These are phyloP conservation scores for Endothia cerciana DNA, from an alignment of 2,329 filamentous ascomycete genomes.

Conservation along the genomic window DNA sequence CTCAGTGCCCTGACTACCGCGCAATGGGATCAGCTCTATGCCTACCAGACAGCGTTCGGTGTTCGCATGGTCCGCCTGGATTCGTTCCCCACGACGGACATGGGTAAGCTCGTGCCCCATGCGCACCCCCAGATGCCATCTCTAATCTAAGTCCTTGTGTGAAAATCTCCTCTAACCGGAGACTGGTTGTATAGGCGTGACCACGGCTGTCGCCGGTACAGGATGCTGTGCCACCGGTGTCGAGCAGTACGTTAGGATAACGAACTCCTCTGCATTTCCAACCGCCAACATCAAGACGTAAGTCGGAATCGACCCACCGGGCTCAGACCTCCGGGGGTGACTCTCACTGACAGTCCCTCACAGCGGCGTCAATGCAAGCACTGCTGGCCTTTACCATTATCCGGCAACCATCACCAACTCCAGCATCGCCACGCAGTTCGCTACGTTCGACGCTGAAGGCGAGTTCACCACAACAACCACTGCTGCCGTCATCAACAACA, in stretches of 20 bases:
- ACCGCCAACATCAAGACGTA: constrained; percentile 55
- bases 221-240: constrained; percentile 53
- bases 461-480: constrained; percentile 44
- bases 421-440: constrained; percentile 57
- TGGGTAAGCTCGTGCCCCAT: constrained; percentile 45
- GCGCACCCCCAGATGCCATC: constrained; percentile 21
- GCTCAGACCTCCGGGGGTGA: constrained; percentile 29
- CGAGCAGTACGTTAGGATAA: constrained; percentile 58
- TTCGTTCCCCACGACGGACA: constrained; percentile 56
- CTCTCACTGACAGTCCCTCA: not conserved
- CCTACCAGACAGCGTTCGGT: constrained; percentile 61
- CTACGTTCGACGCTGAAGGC: constrained; percentile 53
- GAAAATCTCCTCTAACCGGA: constrained; percentile 5
- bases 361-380: constrained; percentile 50
- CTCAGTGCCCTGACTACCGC: constrained; percentile 57
- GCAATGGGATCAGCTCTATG: constrained; percentile 60
- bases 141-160: not conserved
- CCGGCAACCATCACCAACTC: constrained; percentile 59
- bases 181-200: constrained; percentile 28
- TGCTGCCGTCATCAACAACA: constrained; percentile 64
- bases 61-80: constrained; percentile 65
- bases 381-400: constrained; percentile 60
- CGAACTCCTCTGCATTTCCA: constrained; percentile 56
- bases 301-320: not conserved
- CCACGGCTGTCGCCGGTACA: constrained; percentile 30